Conservation (phyloP, 179 eudicot genomes). For the Beta corolliflora region DNA sequence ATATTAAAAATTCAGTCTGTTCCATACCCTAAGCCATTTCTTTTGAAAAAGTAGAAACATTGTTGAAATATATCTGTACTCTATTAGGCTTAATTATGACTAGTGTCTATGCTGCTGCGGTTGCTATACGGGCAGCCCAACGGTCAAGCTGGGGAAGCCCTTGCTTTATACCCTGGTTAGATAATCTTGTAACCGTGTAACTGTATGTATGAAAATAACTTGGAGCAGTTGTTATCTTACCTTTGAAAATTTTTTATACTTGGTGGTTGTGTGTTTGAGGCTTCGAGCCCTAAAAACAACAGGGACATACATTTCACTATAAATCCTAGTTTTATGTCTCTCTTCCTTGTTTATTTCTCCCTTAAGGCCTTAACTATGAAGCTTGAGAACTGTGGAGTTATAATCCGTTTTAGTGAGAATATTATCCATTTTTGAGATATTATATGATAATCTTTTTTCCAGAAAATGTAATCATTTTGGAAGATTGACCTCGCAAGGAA, state of each 20-base stretch:
- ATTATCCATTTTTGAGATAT: too few species aligned
- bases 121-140: not conserved
- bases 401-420: too few species aligned
- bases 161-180: not conserved
- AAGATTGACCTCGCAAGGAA: too few species aligned
- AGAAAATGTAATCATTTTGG: too few species aligned
- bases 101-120: not conserved
- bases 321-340: not conserved
- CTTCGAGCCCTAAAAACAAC: not conserved
- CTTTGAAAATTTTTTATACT: not conserved
- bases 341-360: not conserved
- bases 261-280: not conserved
- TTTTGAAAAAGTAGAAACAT: not conserved
- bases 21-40: not conserved
- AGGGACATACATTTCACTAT: not conserved
- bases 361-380: not conserved
- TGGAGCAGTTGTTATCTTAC: not conserved
- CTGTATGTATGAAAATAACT: not conserved
- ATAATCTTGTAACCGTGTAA: not conserved
- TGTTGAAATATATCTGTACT: not conserved
- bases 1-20: not conserved
- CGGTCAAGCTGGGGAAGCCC: not conserved
- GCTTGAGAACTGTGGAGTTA: too few species aligned
- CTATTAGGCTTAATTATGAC: not conserved
- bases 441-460: too few species aligned